Conservation (phyloP, 495 filamentous ascomycete genomes). For the Zalerion maritima region DNA sequence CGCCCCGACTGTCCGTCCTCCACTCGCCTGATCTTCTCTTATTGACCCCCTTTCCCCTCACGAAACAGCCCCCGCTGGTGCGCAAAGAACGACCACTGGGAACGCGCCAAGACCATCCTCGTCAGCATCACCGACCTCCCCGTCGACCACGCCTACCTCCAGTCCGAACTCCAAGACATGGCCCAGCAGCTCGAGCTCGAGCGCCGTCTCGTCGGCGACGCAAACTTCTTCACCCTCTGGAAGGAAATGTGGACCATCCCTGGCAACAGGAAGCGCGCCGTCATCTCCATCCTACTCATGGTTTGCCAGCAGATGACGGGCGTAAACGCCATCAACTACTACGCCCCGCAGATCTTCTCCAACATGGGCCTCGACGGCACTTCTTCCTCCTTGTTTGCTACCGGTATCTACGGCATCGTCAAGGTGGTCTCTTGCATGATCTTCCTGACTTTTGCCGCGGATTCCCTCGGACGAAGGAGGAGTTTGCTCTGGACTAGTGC, state of each 20-base stretch:
- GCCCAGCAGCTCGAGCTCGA: constrained; percentile 55
- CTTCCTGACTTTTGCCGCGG: constrained; percentile 57
- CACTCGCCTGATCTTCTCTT: too few species aligned
- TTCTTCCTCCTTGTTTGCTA: constrained; percentile 40
- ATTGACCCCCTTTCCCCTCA: too few species aligned
- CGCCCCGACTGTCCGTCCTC: too few species aligned
- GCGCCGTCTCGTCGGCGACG: constrained; percentile 44
- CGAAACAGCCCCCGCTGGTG: constrained; percentile 35
- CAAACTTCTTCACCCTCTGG: constrained; percentile 47
- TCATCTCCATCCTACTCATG: constrained; percentile 49
- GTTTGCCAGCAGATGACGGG: constrained; percentile 59
- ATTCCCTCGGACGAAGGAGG: constrained; percentile 54
- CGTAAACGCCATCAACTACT: constrained; percentile 52
- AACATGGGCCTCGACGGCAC: constrained; percentile 40
- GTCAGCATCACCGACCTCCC: constrained; percentile 20
- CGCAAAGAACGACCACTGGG: constrained; percentile 45
- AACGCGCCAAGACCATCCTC: constrained; percentile 26
- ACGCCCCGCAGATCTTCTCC: constrained; percentile 57
- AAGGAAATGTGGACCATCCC: constrained; percentile 58
- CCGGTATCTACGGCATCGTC: constrained; percentile 49
- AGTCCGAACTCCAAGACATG: constrained; percentile 53
- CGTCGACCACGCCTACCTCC: constrained; percentile 45
- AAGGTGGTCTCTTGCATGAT: constrained; percentile 40
- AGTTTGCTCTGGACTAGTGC: constrained; percentile 62
- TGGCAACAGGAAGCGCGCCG: constrained; percentile 47